A percentile compares a stretch with the other conserved stretches of the same genome.
Evolutionary conservation across 116 monocot genomes (phyloP).

Genomic region (Iris pallida): DNA sequence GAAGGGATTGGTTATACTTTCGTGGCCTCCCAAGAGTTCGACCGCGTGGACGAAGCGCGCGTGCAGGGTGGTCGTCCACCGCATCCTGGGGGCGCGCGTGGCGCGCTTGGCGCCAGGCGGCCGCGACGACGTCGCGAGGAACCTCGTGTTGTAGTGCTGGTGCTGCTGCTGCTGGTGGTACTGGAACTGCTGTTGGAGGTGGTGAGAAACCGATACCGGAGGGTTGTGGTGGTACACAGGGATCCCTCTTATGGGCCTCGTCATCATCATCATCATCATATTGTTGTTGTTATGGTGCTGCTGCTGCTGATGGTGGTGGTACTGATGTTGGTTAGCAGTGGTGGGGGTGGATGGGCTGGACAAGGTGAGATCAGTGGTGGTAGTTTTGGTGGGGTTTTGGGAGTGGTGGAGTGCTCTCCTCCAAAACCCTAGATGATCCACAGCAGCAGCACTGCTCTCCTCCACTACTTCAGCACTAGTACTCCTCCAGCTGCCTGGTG

Average conservation of each 20-base stretch:
- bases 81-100: slow-evolving; percentile 54
- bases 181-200: slow-evolving; percentile 2
- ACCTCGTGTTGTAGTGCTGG: slow-evolving; percentile 4
- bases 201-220: slow-evolving; percentile 8
- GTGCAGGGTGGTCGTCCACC: slow-evolving; percentile 58
- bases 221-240: slow-evolving; percentile 20
- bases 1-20: too few relatives aligned
- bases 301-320: slow-evolving; percentile 8
- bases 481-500: slow-evolving; percentile 1
- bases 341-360: neutral
- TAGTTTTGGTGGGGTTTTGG: neutral
- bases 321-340: neutral
- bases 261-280: slow-evolving; percentile 1
- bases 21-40: slow-evolving; percentile 55
- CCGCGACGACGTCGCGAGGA: slow-evolving; percentile 19
- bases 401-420: neutral
- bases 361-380: slow-evolving; percentile 18
- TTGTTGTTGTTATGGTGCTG: neutral
- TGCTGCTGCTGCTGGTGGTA: neutral
- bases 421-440: slow-evolving; percentile 26
- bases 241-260: slow-evolving; percentile 28
- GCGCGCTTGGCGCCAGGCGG: slow-evolving; percentile 30
- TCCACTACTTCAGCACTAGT: neutral
- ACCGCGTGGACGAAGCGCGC: slow-evolving; percentile 59
- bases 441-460: neutral